These are phyloP conservation scores for Azolla pinnata DNA, from an alignment of 75 land plant species.

Conservation along the genomic window DNA sequence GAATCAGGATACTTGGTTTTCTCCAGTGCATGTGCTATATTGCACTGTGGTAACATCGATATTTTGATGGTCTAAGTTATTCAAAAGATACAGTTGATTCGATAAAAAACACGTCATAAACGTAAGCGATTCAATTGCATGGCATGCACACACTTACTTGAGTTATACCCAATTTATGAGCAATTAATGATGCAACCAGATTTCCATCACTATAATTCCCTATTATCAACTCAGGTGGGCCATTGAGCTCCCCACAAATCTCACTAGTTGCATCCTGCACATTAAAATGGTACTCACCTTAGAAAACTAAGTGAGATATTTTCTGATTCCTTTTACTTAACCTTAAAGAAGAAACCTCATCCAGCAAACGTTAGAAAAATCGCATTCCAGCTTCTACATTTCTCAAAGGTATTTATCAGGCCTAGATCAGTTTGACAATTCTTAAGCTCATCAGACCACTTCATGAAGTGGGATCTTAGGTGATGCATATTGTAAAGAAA, in stretches of 20 bases:
- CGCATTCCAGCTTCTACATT: no score
- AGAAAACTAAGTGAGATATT: no score
- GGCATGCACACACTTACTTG: constrained; percentile 32
- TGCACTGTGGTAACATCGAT: constrained; percentile 35
- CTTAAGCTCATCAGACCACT: no score
- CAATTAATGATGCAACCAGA: constrained; percentile 56
- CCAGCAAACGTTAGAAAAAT: no score
- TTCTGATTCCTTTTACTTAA: no score
- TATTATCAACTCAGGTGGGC: constrained; percentile 59
- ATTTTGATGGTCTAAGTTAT: neutral
- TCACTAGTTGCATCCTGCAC: constrained; percentile 54
- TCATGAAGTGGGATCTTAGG: no score
- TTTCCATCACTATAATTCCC: constrained; percentile 81
- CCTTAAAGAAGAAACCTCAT: no score
- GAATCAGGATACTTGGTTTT: constrained; percentile 77
- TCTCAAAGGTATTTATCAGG: no score
- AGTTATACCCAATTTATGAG: constrained; percentile 45
- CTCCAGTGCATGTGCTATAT: constrained; percentile 72
- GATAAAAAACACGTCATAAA: neutral
- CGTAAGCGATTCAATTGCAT: neutral
- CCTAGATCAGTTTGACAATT: no score
- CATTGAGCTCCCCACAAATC: constrained; percentile 43
- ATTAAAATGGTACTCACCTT: no score
- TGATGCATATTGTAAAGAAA: no score
- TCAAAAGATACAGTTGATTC: neutral